Conservation (phyloP, 2,329 filamentous ascomycete genomes). For the Tolypocladium guangdongense region DNA sequence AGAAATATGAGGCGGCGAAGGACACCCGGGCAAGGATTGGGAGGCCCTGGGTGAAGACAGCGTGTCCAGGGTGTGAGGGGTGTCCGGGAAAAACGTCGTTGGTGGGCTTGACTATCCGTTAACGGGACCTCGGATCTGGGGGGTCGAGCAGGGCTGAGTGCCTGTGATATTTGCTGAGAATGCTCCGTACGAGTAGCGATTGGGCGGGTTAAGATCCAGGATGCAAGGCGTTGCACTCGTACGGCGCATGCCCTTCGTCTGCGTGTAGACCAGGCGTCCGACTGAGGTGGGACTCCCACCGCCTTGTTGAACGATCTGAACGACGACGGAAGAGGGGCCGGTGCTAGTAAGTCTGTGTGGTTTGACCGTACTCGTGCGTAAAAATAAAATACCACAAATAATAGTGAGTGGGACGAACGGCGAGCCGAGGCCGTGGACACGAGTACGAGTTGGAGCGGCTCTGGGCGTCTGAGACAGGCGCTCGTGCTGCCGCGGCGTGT, state of each 20-base stretch:
- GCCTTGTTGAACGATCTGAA: not conserved
- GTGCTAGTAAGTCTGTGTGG: not conserved
- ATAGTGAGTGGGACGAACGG: not conserved
- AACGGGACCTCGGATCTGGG: constrained; percentile 3
- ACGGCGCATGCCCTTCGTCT: not conserved
- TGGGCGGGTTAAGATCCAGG: not conserved
- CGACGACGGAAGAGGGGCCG: not conserved
- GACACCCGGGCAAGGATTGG: constrained; percentile 1
- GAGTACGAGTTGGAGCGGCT: not conserved
- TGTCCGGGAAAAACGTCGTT: constrained; percentile 2
- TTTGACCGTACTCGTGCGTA: too few relatives aligned
- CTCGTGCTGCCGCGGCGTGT: not conserved
- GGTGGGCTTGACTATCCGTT: constrained; percentile 1
- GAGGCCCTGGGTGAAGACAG: not conserved
- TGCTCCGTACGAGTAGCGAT: too few relatives aligned
- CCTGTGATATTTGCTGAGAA: not conserved
- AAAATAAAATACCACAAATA: not conserved
- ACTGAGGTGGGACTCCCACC: not conserved
- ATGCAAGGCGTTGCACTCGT: not conserved
- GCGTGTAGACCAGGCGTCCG: not conserved
- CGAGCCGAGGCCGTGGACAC: not conserved
- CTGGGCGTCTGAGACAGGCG: not conserved
- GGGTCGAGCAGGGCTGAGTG: not conserved
- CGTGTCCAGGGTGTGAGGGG: constrained; percentile 2
- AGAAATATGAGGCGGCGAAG: constrained; percentile 1